Percentiles rank a stretch among this genome's conserved stretches.
Evolutionary conservation across 2,329 filamentous ascomycete genomes (phyloP).

Genomic region (Colletotrichum trifolii): DNA sequence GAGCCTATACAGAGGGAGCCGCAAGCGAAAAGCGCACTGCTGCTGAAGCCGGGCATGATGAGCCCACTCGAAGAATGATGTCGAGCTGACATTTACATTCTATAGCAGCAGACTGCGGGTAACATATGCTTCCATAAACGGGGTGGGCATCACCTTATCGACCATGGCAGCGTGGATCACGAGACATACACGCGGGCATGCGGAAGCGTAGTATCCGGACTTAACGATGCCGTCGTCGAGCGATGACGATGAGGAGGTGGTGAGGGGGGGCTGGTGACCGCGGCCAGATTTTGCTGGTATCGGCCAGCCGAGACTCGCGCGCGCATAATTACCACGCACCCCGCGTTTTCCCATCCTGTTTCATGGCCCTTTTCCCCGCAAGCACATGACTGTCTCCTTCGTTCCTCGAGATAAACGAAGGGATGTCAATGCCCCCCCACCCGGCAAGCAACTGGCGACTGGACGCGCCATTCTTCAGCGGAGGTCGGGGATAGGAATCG

Average conservation of each 20-base stretch:
- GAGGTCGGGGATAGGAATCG: too few species aligned
- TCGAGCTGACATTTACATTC: background rate
- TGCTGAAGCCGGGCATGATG: too few species aligned
- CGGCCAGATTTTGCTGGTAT: slow-evolving; percentile 1
- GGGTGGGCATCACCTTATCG: background rate
- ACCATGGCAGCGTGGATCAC: background rate
- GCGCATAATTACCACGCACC: background rate
- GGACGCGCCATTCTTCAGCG: too few species aligned
- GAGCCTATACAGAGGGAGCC: too few species aligned
- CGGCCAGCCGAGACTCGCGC: slow-evolving; percentile 1
- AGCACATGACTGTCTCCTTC: background rate
- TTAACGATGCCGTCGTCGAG: slow-evolving; percentile 1
- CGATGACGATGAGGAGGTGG: slow-evolving; percentile 6
- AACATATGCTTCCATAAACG: background rate
- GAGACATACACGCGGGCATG: background rate
- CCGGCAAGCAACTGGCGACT: too few species aligned
- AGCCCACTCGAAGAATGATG: background rate
- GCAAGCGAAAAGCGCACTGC: too few species aligned
- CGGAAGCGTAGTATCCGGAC: background rate
- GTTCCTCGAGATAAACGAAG: background rate
- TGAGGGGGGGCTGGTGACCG: background rate
- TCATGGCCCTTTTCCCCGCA: slow-evolving; percentile 10
- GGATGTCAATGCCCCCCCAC: background rate
- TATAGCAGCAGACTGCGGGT: background rate
- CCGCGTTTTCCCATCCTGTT: slow-evolving; percentile 1